Conservation (phyloP, 2,329 filamentous ascomycete species). For the Stagonosporopsis cucurbitacearum region DNA sequence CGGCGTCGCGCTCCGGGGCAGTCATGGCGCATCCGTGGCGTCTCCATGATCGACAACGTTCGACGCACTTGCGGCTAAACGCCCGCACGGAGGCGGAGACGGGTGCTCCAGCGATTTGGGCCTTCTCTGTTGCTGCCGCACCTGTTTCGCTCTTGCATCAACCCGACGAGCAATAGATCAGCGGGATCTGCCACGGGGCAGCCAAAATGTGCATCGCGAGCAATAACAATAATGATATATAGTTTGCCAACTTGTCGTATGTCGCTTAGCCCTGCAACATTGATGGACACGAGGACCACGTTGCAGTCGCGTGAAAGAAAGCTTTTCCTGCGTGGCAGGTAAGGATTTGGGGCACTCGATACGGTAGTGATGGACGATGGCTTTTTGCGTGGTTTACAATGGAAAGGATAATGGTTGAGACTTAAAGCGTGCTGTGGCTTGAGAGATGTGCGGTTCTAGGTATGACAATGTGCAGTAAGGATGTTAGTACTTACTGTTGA, state of each 20-base stretch:
- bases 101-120: slow-evolving; percentile 17
- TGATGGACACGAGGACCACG: slow-evolving; percentile 5
- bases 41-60: slow-evolving; percentile 8
- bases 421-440: background rate
- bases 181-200: slow-evolving; percentile 2
- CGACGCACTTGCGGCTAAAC: slow-evolving; percentile 10
- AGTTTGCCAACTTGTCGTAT: background rate
- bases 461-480: background rate
- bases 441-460: background rate
- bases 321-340: background rate
- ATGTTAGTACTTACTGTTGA: background rate
- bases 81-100: slow-evolving; percentile 4
- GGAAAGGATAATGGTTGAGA: background rate
- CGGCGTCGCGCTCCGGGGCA: background rate
- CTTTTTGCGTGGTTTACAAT: slow-evolving; percentile 10
- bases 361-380: slow-evolving; percentile 3
- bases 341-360: background rate
- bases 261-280: background rate
- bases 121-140: slow-evolving; percentile 10
- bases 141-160: background rate
- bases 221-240: too few species aligned
- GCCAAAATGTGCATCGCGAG: background rate
- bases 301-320: slow-evolving; percentile 13
- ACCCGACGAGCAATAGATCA: background rate
- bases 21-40: slow-evolving; percentile 4